A percentile compares a stretch with the other conserved stretches of the same genome.
Evolutionary conservation across 257 asterid genomes (phyloP).

Genomic region (Verbascum thapsus): DNA sequence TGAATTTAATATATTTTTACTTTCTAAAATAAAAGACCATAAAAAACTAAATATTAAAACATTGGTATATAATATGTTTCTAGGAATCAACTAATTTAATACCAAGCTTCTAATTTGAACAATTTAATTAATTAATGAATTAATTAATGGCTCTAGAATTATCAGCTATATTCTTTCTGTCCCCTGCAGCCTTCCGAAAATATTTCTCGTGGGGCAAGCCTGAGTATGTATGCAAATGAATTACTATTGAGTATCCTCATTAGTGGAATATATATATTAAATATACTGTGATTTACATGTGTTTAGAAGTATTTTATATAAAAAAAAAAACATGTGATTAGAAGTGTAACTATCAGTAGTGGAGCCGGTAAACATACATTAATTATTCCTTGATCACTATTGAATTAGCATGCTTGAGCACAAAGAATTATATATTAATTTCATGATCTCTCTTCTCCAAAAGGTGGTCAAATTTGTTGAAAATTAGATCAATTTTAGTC

Average conservation of each 20-base stretch:
- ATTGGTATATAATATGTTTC: no score
- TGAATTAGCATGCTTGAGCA: conserved; percentile 22
- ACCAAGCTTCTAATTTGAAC: not conserved
- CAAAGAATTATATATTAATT: conserved; percentile 8
- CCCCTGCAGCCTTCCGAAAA: not conserved
- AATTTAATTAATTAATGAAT: not conserved
- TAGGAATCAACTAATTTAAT: not conserved
- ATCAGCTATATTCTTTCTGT: not conserved
- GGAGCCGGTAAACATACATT: conserved; percentile 30
- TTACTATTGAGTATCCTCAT: not conserved
- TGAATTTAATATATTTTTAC: no score
- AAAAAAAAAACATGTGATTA: conserved; percentile 3
- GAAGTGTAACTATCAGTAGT: conserved; percentile 21
- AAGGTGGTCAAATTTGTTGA: conserved; percentile 36
- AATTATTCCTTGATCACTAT: not conserved
- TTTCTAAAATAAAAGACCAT: no score
- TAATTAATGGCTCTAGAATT: conserved; percentile 13
- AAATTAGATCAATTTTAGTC: conserved; percentile 17
- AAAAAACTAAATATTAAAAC: no score
- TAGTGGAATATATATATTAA: not conserved
- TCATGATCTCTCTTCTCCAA: conserved; percentile 9
- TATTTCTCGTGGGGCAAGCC: not conserved
- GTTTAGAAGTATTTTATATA: not conserved
- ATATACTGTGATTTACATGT: not conserved
- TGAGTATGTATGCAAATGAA: not conserved